A percentile compares a stretch with the other conserved stretches of the same genome.
Conservation (phyloP, 345 rosid genomes). For the Citrus sp. region DNA sequence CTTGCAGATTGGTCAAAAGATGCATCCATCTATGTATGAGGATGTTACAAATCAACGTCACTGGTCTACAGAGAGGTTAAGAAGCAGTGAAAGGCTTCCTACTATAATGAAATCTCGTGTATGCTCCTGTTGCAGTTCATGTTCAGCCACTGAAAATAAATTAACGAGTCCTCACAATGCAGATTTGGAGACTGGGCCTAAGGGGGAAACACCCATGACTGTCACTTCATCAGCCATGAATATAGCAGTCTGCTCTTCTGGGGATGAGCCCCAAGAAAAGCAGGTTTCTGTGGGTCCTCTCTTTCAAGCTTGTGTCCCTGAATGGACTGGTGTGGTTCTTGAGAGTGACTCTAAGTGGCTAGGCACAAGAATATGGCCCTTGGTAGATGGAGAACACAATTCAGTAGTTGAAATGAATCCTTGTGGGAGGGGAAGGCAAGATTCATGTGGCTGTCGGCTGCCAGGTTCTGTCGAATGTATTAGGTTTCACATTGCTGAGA, state of each 20-base stretch:
- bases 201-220: slow-evolving; percentile 10
- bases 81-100: slow-evolving; percentile 27
- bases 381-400: slow-evolving; percentile 12
- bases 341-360: slow-evolving; percentile 68
- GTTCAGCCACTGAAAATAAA: slow-evolving; percentile 25
- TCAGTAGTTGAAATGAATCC: slow-evolving; percentile 23
- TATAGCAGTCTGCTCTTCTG: slow-evolving; percentile 4
- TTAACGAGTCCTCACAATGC: slow-evolving; percentile 13
- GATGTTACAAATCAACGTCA: slow-evolving; percentile 15
- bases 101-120: slow-evolving; percentile 14
- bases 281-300: slow-evolving; percentile 42
- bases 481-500: slow-evolving; percentile 70
- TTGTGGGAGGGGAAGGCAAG: slow-evolving; percentile 58
- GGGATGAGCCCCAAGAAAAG: slow-evolving; percentile 18
- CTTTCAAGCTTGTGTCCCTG: slow-evolving; percentile 69
- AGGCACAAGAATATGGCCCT: slow-evolving; percentile 61
- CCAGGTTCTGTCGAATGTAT: slow-evolving; percentile 55
- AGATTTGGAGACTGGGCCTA: slow-evolving; percentile 1
- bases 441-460: slow-evolving; percentile 48
- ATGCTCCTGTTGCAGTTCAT: slow-evolving; percentile 33
- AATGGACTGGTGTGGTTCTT: slow-evolving; percentile 48
- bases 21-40: slow-evolving; percentile 59
- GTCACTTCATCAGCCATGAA: slow-evolving; percentile 13
- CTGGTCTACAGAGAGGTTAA: slow-evolving; percentile 32
- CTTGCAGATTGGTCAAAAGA: slow-evolving; percentile 53